Conservation (phyloP, 2,329 filamentous ascomycete genomes). For the Parastagonospora avenae region DNA sequence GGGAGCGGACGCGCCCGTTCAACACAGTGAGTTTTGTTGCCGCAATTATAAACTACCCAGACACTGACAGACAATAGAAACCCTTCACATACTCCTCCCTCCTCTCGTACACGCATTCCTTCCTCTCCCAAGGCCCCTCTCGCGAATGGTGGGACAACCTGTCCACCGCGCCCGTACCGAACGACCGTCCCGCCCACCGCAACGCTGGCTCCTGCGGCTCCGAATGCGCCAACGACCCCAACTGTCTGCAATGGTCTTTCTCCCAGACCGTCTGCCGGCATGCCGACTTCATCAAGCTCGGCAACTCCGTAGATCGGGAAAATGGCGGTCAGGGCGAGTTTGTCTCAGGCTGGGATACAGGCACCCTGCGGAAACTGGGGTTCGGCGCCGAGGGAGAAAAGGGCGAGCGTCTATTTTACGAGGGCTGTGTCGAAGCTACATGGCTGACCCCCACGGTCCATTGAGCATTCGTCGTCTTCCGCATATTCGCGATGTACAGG, state of each 20-base stretch:
- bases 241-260: conserved; percentile 45
- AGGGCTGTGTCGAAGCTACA: conserved; percentile 44
- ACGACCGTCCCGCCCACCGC: conserved; percentile 41
- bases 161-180: conserved; percentile 38
- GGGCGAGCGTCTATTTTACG: conserved; percentile 36
- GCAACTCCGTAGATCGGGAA: conserved; percentile 40
- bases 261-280: conserved; percentile 46
- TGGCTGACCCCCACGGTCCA: conserved; percentile 45
- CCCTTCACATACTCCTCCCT: conserved; percentile 45
- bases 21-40: conserved; percentile 27
- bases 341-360: conserved; percentile 46
- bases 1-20: conserved; percentile 47
- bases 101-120: conserved; percentile 44
- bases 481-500: conserved; percentile 16
- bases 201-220: conserved; percentile 41
- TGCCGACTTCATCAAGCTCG: conserved; percentile 43
- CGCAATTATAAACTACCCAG: not conserved
- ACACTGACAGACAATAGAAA: conserved; percentile 31
- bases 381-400: conserved; percentile 42
- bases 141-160: conserved; percentile 46
- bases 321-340: conserved; percentile 44
- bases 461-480: conserved; percentile 7
- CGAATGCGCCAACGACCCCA: conserved; percentile 39
- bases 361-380: conserved; percentile 42
- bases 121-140: conserved; percentile 37